phyloP scores from a whole-genome alignment of 1,284 basidiomycete genomes.

The Trichosporon coremiiforme region DNA sequence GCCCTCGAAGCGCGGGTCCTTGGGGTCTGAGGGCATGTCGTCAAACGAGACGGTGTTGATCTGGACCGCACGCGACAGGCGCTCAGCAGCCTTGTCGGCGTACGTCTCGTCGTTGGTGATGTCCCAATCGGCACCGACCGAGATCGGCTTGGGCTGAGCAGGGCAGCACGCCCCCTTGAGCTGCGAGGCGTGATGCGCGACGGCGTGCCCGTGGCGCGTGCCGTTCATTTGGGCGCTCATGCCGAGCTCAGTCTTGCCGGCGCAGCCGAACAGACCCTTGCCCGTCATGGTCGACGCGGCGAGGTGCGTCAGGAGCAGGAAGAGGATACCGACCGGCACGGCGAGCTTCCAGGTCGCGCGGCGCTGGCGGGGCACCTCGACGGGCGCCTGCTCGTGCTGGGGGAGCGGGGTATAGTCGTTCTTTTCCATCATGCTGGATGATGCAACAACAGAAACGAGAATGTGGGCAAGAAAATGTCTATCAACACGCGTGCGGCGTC shows the following conservation, averaged over 20 bases:
- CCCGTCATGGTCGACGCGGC: background rate
- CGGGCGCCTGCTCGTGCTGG: conserved; percentile 8
- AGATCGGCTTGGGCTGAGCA: conserved; percentile 40
- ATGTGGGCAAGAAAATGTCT: background rate
- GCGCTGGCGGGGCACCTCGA: background rate
- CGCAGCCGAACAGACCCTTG: conserved; percentile 7
- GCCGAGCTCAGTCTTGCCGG: background rate
- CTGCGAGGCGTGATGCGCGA: conserved; percentile 10
- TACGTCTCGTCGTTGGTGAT: conserved; percentile 43
- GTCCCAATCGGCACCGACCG: conserved; percentile 48
- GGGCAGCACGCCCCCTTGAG: conserved; percentile 36
- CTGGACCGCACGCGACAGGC: conserved; percentile 52
- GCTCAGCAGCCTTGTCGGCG: conserved; percentile 43
- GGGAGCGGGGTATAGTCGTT: conserved; percentile 3
- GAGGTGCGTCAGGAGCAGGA: conserved; percentile 7
- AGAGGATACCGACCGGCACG: background rate
- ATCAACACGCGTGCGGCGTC: background rate
- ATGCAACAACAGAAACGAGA: background rate
- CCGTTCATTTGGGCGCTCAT: background rate
- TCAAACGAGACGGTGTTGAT: conserved; percentile 57
- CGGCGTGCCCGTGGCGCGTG: background rate
- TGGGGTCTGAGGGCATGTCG: conserved; percentile 44
- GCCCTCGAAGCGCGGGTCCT: conserved; percentile 52
- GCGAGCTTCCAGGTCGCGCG: conserved; percentile 6
- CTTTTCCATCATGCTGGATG: background rate